Conservation (phyloP, 2,329 filamentous ascomycete species). For the Fusarium subglutinans region DNA sequence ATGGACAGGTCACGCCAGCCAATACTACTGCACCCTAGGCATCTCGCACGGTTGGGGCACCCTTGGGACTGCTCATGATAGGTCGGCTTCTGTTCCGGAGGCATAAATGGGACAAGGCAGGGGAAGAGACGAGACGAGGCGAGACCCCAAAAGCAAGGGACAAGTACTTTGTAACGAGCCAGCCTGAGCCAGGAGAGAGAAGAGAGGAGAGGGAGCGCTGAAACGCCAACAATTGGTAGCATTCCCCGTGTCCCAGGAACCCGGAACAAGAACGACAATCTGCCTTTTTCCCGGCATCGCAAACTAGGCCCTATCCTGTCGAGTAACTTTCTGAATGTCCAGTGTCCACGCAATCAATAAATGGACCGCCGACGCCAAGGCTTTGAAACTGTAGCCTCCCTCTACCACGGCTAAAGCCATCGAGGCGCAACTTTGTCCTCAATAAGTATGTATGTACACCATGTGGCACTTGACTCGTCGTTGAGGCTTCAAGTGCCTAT, state of each 20-base stretch:
- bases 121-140: constrained; percentile 15
- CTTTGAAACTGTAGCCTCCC: not conserved
- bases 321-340: not conserved
- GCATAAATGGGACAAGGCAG: constrained; percentile 15
- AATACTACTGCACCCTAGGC: constrained; percentile 11
- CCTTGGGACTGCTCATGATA: constrained; percentile 1
- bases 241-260: constrained; percentile 29
- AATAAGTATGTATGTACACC: not conserved
- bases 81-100: constrained; percentile 26
- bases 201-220: not conserved
- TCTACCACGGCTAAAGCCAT: constrained; percentile 5
- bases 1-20: constrained; percentile 13
- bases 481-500: constrained; percentile 3
- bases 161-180: not conserved
- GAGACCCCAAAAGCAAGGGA: constrained; percentile 17
- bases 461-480: constrained; percentile 28
- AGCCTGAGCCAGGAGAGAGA: not conserved
- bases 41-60: constrained; percentile 36
- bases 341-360: not conserved
- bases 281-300: not conserved
- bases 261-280: constrained; percentile 2
- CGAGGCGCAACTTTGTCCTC: not conserved
- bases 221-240: constrained; percentile 2
- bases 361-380: constrained; percentile 2
- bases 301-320: not conserved